Conservation (phyloP, 2,329 filamentous ascomycete species). For the Pleurostoma richardsiae region DNA sequence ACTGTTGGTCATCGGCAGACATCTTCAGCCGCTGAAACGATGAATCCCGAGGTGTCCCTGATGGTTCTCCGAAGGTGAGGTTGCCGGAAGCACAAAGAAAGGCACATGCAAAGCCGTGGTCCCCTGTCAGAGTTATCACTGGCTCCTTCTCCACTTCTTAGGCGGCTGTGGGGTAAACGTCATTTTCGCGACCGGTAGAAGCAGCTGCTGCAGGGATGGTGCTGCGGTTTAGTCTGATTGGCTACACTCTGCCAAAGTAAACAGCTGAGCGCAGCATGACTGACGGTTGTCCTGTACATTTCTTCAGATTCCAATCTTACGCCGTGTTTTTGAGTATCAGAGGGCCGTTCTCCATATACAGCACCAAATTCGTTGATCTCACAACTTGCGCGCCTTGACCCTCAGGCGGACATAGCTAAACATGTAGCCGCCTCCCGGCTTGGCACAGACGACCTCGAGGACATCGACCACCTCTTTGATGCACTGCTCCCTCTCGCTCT, state of each 20-base stretch:
- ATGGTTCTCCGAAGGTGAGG: not conserved
- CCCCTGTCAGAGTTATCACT: not conserved
- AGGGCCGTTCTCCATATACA: too few species aligned
- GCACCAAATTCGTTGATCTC: not conserved
- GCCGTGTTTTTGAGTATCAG: too few species aligned
- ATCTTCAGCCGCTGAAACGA: conserved; percentile 1
- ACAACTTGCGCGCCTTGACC: conserved; percentile 35
- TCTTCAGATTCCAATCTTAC: not conserved
- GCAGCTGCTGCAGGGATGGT: too few species aligned
- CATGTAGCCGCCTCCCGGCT: conserved; percentile 51
- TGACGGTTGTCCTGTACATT: not conserved
- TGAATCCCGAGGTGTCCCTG: not conserved
- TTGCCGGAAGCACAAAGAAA: not conserved
- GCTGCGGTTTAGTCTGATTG: too few species aligned
- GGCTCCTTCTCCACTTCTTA: not conserved
- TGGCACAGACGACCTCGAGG: conserved; percentile 48
- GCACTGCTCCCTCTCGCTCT: conserved; percentile 42
- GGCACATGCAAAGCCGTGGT: not conserved
- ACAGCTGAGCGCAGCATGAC: too few species aligned
- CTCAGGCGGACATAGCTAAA: conserved; percentile 51
- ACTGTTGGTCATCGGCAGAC: conserved; percentile 16
- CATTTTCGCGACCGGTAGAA: not conserved
- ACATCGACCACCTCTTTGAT: conserved; percentile 50
- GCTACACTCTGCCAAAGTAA: too few species aligned
- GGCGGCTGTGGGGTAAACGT: not conserved